These are phyloP conservation scores for Aspergillus eucalypticola DNA, from an alignment of 2,329 filamentous ascomycete genomes.

Conservation along the genomic window DNA sequence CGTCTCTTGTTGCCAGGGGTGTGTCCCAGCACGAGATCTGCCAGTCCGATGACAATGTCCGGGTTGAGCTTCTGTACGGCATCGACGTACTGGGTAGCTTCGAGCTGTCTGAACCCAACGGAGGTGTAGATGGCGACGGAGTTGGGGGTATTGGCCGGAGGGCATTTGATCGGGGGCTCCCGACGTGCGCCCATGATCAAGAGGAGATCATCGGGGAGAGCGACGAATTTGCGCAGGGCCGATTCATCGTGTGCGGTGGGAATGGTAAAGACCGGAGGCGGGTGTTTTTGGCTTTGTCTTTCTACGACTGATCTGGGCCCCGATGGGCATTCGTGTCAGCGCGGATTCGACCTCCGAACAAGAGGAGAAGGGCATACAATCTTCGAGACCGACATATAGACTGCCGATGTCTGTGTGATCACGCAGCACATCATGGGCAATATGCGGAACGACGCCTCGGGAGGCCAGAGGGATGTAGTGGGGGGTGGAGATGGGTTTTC, in stretches of 20 bases:
- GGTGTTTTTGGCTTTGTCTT: conserved; percentile 46
- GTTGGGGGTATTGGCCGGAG: conserved; percentile 67
- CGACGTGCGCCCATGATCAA: conserved; percentile 77
- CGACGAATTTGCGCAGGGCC: conserved; percentile 74
- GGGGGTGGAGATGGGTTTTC: conserved; percentile 74
- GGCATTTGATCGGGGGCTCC: conserved; percentile 71
- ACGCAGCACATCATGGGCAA: conserved; percentile 79
- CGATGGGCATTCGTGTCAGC: conserved; percentile 34
- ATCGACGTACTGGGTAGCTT: conserved; percentile 67
- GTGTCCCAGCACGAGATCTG: conserved; percentile 67
- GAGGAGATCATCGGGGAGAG: conserved; percentile 64
- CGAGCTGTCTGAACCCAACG: conserved; percentile 75
- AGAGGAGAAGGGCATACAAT: conserved; percentile 66
- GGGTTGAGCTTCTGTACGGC: conserved; percentile 67
- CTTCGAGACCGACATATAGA: conserved; percentile 82
- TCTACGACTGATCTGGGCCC: conserved; percentile 61
- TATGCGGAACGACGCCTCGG: conserved; percentile 79
- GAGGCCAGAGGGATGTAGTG: conserved; percentile 79
- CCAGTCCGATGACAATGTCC: conserved; percentile 77
- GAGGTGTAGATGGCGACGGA: conserved; percentile 80
- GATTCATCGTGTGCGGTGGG: conserved; percentile 49
- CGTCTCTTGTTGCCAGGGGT: conserved; percentile 69
- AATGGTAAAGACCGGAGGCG: conserved; percentile 55
- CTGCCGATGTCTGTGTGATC: conserved; percentile 67
- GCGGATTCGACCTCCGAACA: not conserved